Evolutionary conservation across 257 asterid species (phyloP), one percentile per base, ranked within the genome.

Genomic region (Knoxia roxburghii): DNA sequence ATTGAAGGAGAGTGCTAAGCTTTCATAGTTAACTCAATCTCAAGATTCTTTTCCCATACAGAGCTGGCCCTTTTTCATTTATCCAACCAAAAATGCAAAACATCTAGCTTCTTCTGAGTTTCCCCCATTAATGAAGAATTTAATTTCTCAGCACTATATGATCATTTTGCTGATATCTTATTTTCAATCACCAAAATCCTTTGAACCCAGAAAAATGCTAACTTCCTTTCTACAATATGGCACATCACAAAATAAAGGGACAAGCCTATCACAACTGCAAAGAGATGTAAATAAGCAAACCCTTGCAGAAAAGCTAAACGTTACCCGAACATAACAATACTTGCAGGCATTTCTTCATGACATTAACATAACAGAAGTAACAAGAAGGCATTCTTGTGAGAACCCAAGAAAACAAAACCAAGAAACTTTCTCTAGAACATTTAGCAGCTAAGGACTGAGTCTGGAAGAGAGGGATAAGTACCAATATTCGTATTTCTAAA

Each of bases 401-500:
- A 20, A 1, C 12, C 39, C n/a, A 11, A n/a, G 26, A 10, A 53
- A 24, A 26, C 20, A 11, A 53, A 55, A 27, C 7, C 5, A 11
- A 26, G 6, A 55, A 55, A 27, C 7, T 12, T 29, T 27, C 53
- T 15, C 9, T 55, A 35, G 37, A 51, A 53, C 26, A 14, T 10
- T 20, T n/a, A 59, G 49, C 48, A 32, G 61, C 49, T 18, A 52
- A 49, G 68, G 45, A 53, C 17, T 53, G 43, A 35, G 51, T n/a
- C 29, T 41, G 29, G 29, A 26, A 12, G 43, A 15, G 57, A 45
- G 64, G 50, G 52, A 56, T 41, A 29, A 79, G 73, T 77, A 94
- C 99, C 99, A 37, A 94, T 88, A 74, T 77, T 94, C 46, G 87
- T 76, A 80, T 86, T 85, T 50, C 88, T 82, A 61, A 84, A 90